A percentile compares a stretch with the other conserved stretches of the same genome.
Evolutionary conservation across 164 flowering plant genomes (phyloP).

Genomic region (Vitis rupestris): DNA sequence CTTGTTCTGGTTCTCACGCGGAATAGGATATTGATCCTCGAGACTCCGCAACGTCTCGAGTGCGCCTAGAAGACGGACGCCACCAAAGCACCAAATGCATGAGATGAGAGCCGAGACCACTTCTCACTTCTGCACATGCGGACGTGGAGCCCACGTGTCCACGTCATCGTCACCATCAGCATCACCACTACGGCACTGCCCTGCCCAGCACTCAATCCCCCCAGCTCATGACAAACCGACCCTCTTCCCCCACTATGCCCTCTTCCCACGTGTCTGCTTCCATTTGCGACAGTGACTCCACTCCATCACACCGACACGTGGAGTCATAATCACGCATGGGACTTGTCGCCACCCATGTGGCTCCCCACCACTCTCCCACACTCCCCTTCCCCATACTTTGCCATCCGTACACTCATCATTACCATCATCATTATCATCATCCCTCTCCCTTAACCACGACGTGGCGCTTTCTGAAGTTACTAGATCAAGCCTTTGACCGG

Average conservation of each 20-base stretch:
- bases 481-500: neutral
- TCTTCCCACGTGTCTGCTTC: neutral
- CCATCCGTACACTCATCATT: neutral
- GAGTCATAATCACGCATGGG: conserved; percentile 30
- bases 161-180: neutral
- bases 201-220: neutral
- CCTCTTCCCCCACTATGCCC: neutral
- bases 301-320: conserved; percentile 24
- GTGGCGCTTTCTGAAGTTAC: conserved; percentile 1
- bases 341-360: conserved; percentile 14
- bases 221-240: conserved; percentile 6
- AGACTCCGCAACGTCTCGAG: no score
- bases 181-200: neutral
- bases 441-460: neutral
- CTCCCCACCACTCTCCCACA: conserved; percentile 8
- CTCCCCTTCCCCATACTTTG: neutral
- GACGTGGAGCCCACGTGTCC: no score
- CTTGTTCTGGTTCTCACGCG: no score
- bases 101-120: no score
- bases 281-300: neutral
- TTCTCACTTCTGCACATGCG: no score
- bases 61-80: no score
- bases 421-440: no score
- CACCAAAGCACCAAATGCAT: no score
- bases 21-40: no score